phyloP scores from a whole-genome alignment of 495 filamentous ascomycete genomes.

The Podospora pseudoanserina region DNA sequence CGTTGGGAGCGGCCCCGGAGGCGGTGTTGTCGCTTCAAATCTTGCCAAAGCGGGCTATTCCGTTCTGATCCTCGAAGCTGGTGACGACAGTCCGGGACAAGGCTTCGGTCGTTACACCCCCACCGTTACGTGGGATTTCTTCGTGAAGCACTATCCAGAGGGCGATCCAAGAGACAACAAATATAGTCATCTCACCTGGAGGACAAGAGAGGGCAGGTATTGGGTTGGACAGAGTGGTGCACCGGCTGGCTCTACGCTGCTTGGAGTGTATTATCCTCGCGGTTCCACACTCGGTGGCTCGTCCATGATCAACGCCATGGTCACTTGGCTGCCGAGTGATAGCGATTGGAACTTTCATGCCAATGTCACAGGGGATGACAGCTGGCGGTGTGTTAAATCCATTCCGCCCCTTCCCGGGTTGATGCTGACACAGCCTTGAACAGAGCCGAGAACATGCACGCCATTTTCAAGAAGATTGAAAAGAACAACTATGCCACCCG shows the following conservation, averaged over 20 bases:
- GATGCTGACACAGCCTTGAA: not conserved
- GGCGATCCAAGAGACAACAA: constrained; percentile 30
- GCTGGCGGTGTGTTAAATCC: constrained; percentile 28
- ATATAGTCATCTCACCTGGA: constrained; percentile 38
- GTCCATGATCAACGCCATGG: constrained; percentile 40
- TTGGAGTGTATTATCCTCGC: constrained; percentile 38
- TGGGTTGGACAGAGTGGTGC: constrained; percentile 36
- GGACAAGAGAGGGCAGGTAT: constrained; percentile 31
- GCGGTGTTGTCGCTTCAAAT: constrained; percentile 53
- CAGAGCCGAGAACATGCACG: constrained; percentile 36
- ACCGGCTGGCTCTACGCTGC: constrained; percentile 29
- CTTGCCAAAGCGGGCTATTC: constrained; percentile 56
- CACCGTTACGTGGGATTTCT: constrained; percentile 39
- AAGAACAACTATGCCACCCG: constrained; percentile 31
- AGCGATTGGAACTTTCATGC: constrained; percentile 37
- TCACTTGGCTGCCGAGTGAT: constrained; percentile 32
- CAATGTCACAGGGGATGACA: constrained; percentile 34
- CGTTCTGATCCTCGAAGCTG: constrained; percentile 56
- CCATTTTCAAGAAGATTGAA: constrained; percentile 35
- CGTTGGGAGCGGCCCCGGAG: constrained; percentile 50
- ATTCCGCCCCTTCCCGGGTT: not conserved
- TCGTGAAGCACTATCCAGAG: constrained; percentile 36
- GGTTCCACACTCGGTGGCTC: constrained; percentile 36
- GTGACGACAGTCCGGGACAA: constrained; percentile 42
- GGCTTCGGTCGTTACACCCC: constrained; percentile 33